Evolutionary conservation across 192 early-diverging fungal species (phyloP), one percentile per base, ranked within the genome.

Genomic region (Entophlyctis helioformis): DNA sequence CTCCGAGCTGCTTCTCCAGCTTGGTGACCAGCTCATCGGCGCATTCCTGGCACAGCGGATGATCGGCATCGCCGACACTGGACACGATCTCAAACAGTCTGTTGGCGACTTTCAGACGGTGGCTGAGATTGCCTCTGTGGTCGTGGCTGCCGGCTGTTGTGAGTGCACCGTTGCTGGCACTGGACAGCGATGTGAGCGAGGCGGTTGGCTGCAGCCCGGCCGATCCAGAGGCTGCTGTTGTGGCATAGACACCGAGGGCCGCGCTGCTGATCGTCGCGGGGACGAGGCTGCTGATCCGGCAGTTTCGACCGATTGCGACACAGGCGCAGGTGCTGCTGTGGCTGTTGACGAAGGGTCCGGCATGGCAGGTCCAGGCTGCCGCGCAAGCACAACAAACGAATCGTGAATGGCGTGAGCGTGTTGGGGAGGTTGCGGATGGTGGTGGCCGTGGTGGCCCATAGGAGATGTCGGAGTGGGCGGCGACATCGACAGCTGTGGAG

Each of bases 41-140:
- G 50, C 94, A 97, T 39, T 89, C 89, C 48, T 85, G 76, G 56
- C 94, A 97, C 57, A 94, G 74, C 11, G 87, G 87, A 42, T 91
- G 87, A 37, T 74, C 72, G 12, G 86, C 62, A 37, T 73, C 74
- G 1, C 87, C 81, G 28, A 72, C 72, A n/a, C 74, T 66, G 0
- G 83, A 83, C 48, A 92, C 74, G 46, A 80, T 46, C 37, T 89
- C 84, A 64, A 87, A 87, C 33, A 96, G 49, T 23, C 76, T 69
- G 20, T 71, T 81, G 0, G 80, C 71, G 0, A 73, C 64, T 48
- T 78, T 76, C 11, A 80, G 64, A 12, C 75, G 59, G 46, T 78
- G 63, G 15, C 64, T 64, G 32, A 76, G 22, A 54, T 45, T 60
- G 6, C 57, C 52, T n/a, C n/a, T n/a, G n/a, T n/a, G n/a, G n/a